Percentiles rank a stretch among this genome's conserved stretches.
Conservation (phyloP, 768 basidiomycete species). For the Leccinum pellstonianum region DNA sequence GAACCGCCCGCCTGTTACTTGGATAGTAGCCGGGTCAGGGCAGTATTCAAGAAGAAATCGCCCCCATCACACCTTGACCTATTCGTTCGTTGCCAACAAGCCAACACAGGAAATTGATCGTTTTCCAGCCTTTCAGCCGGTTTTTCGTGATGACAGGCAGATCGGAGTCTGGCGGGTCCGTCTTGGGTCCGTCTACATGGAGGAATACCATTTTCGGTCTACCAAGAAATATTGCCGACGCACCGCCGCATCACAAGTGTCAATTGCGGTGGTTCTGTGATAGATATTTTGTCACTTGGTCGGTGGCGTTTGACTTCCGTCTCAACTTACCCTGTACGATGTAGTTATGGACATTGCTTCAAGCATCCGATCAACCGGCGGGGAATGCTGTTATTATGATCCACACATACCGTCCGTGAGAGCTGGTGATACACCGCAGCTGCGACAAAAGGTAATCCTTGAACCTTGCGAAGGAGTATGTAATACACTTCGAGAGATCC, state of each 20-base stretch:
- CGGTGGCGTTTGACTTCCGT: constrained; percentile 97
- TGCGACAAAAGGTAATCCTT: constrained; percentile 96
- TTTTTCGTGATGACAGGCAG: constrained; percentile 79
- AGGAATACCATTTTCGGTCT: constrained; percentile 4
- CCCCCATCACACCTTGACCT: neutral
- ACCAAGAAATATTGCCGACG: constrained; percentile 1
- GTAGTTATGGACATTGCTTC: constrained; percentile 96
- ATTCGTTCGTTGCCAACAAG: neutral
- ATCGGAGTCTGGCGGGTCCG: constrained; percentile 93
- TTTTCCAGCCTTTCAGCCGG: constrained; percentile 76
- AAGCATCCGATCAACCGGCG: constrained; percentile 95
- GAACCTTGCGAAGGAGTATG: constrained; percentile 93
- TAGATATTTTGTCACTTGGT: constrained; percentile 43
- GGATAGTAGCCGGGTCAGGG: neutral
- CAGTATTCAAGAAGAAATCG: neutral
- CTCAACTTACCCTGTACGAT: constrained; percentile 92
- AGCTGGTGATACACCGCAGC: constrained; percentile 97
- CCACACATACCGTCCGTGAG: constrained; percentile 81
- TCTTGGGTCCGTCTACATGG: constrained; percentile 92
- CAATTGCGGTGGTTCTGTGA: constrained; percentile 89
- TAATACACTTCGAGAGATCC: constrained; percentile 97
- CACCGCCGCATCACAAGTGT: constrained; percentile 27
- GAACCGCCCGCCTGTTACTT: neutral
- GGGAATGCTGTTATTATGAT: constrained; percentile 56
- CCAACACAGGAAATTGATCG: constrained; percentile 45